A percentile compares a stretch with the other conserved stretches of the same genome.
Evolutionary conservation across 2,329 filamentous ascomycete genomes (phyloP).

Genomic region (Ophiostoma sp.): DNA sequence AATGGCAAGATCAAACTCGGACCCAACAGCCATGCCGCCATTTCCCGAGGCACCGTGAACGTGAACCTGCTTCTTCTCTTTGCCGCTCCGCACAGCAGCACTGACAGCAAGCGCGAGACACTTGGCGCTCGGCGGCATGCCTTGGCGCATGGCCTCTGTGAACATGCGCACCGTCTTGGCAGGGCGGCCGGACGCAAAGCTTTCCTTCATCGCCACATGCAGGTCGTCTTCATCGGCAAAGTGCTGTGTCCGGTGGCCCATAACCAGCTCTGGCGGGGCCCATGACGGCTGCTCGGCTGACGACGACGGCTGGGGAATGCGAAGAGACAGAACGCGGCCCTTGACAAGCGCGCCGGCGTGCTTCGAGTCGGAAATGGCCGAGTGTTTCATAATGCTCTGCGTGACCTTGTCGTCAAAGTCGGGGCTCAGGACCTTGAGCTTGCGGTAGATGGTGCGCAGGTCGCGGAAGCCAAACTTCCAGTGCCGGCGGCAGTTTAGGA

Average conservation of each 20-base stretch:
- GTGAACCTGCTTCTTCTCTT: slow-evolving; percentile 20
- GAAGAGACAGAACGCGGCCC: slow-evolving; percentile 31
- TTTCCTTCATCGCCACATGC: slow-evolving; percentile 40
- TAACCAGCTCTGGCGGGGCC: slow-evolving; percentile 26
- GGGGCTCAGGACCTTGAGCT: slow-evolving; percentile 34
- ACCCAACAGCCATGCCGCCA: background rate
- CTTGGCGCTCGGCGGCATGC: slow-evolving; percentile 37
- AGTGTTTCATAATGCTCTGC: slow-evolving; percentile 29
- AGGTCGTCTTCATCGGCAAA: slow-evolving; percentile 33
- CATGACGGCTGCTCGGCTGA: background rate
- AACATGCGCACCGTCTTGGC: slow-evolving; percentile 38
- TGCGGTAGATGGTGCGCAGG: slow-evolving; percentile 35
- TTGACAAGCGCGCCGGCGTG: slow-evolving; percentile 23
- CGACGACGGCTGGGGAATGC: slow-evolving; percentile 19
- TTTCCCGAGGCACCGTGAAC: background rate
- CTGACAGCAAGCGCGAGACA: slow-evolving; percentile 47
- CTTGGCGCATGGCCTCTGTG: slow-evolving; percentile 33
- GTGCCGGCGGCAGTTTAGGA: slow-evolving; percentile 36
- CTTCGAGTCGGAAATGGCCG: slow-evolving; percentile 35
- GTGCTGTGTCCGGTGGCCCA: background rate
- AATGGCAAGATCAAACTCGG: slow-evolving; percentile 33
- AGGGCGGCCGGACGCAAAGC: slow-evolving; percentile 35
- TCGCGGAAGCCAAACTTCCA: slow-evolving; percentile 39
- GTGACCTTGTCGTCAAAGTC: slow-evolving; percentile 38
- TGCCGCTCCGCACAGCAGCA: slow-evolving; percentile 37